Base-by-base conservation (phyloP, 768 basidiomycete genomes). In the Fomitopsis pulvina region DNA sequence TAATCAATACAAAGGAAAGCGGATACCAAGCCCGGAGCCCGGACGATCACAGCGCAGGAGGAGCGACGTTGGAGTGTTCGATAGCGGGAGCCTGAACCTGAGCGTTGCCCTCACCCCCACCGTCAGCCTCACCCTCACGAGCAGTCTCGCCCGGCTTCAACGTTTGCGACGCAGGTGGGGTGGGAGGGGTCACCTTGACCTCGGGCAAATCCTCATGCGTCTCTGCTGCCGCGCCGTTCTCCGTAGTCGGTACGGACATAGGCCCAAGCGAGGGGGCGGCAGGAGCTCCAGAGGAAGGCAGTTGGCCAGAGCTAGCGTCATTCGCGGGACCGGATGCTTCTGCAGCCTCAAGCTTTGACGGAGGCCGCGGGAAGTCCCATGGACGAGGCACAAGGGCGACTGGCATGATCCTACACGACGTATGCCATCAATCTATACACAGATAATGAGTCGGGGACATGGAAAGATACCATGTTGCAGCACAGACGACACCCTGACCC, bases 401-500 rank as follows among this genome's bases (percentile, higher is more conserved):
- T 20, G 88, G 89, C 75, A 91, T 78, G 44, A 90, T 76, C 86
- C 83, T 85, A 51, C 18, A 32, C 10, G 25, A 18, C 45, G n/a
- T 5, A 37, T 34, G 21, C 37, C n/a, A 41, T 24, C 24, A 14
- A 14, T 4, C 41, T 37, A n/a, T n/a, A n/a, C n/a, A n/a, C n/a
- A n/a, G n/a, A n/a, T n/a, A 42, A 37, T 11, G 40, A 20, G n/a
- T 45, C n/a, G 18, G 5, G 11, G 10, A 18, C 14, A 18, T 24
- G 18, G 43, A 18, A 12, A 30, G 38, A 24, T 59, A 83, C 87
- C 91, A 93, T n/a, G 91, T 94, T 5, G 91, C 85, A 43, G 88
- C 85, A 60, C 91, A 90, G 28, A 93, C 81, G 30, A 92, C 92
- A 18, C 91, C 91, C 58, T 79, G 64, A 0, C 91, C 90, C 45